Base-by-base conservation (phyloP, 306 rosid genomes). In the Potentilla sterilis region DNA sequence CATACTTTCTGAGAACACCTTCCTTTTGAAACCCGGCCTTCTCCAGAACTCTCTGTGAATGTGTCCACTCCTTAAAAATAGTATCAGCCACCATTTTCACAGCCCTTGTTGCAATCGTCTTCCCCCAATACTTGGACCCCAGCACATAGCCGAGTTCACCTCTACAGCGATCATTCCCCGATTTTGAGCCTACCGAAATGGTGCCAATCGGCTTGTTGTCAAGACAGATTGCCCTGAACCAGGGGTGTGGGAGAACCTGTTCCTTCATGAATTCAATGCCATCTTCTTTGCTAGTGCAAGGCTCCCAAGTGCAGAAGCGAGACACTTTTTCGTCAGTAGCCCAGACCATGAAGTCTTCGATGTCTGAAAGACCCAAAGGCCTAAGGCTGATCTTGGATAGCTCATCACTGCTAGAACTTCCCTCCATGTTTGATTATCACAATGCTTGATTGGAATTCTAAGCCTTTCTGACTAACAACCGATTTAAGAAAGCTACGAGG, bases 61-160 rank as follows among this genome's bases (percentile, higher is more conserved):
- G 74, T 10, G 81, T 55, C 74, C 85, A 75, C 35, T 91, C 96
- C 12, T 2, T 48, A 15, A 88, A 93, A 10, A 85, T 85, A 18
- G 32, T 76, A 68, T 86, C 77, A 18, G 65, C 76, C 67, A 65
- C 91, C 81, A 84, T 54, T 61, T 86, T 91, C 79, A 91, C 97
- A 44, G 80, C 96, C 62, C 22, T 18, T 0, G 93, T 84, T 3
- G 73, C 89, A 58, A 93, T 81, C 75, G 97, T 97, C 78, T 80
- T 91, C n/a, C 93, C 93, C 98, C 93, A 91, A 28, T 77, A 84
- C 9, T 76, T 78, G 18, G 83, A 87, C 3, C 86, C 93, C 63
- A 93, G 11, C 5, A 77, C 85, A 54, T 91, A 93, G 2, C 98
- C 97, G 0, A 93, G 69, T 61, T 91, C 96, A 0, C 78, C 85